phyloP scores from a whole-genome alignment of 768 basidiomycete species.

The Hydnomerulius pinastri region DNA sequence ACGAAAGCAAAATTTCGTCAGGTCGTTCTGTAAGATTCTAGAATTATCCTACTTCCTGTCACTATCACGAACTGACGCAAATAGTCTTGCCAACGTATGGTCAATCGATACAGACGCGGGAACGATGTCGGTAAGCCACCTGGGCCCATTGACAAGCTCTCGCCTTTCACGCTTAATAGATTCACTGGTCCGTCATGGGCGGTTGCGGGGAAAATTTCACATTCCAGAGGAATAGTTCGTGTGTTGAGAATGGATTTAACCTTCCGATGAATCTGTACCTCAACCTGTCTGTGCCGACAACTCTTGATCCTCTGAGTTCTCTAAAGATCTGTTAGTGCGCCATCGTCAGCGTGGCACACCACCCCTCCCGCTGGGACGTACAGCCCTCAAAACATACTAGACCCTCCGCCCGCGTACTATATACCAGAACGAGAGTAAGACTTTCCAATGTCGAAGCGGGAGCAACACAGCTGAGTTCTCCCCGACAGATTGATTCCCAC shows the following conservation, averaged over 20 bases:
- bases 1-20: too few species aligned
- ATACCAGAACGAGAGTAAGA: conserved; percentile 3
- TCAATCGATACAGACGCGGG: neutral
- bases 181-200: conserved; percentile 6
- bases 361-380: conserved; percentile 1
- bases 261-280: conserved; percentile 7
- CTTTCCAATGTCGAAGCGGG: neutral
- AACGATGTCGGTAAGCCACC: conserved; percentile 5
- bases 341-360: too few species aligned
- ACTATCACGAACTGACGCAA: neutral
- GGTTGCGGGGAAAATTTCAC: conserved; percentile 2
- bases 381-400: neutral
- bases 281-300: neutral
- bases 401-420: conserved; percentile 4
- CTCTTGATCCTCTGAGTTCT: neutral
- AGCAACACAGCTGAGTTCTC: too few species aligned
- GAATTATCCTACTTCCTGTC: neutral
- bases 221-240: neutral
- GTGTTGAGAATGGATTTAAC: neutral
- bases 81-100: conserved; percentile 4
- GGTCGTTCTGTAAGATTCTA: neutral
- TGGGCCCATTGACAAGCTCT: neutral
- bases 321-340: too few species aligned
- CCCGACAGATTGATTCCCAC: neutral
- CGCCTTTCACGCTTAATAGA: neutral